Evolutionary conservation across 179 eudicot genomes (phyloP).

Genomic region (Corrigiola litoralis): DNA sequence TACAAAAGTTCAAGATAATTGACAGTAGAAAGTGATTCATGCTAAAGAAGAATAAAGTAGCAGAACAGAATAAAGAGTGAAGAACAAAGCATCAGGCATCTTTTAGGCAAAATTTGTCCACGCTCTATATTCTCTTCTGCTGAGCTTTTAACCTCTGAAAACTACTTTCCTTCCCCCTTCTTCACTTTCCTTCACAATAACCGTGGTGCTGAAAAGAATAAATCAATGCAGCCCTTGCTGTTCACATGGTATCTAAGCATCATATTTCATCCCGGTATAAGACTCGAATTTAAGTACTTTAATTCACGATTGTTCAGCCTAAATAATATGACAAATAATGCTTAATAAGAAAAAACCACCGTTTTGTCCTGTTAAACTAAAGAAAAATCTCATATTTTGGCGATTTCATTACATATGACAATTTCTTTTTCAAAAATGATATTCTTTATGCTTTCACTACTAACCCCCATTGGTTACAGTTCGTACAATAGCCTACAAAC

Average conservation of each 20-base stretch:
- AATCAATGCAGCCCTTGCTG: background rate
- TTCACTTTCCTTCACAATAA: background rate
- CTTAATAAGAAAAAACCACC: too few relatives aligned
- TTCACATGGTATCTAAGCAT: too few relatives aligned
- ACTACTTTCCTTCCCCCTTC: too few relatives aligned
- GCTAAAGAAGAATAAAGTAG: conserved; percentile 14
- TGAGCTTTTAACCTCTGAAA: too few relatives aligned
- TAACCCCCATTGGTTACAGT: background rate
- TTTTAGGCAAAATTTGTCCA: conserved; percentile 14
- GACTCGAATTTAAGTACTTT: too few relatives aligned
- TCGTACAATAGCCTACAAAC: background rate
- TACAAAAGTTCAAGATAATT: background rate
- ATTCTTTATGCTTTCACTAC: background rate
- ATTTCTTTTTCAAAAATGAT: background rate
- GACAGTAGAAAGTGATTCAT: conserved; percentile 15
- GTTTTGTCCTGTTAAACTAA: too few relatives aligned
- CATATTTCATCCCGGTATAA: too few relatives aligned
- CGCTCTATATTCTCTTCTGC: conserved; percentile 2
- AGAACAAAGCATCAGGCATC: conserved; percentile 11
- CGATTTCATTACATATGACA: too few relatives aligned
- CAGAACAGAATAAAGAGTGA: conserved; percentile 14
- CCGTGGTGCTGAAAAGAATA: background rate
- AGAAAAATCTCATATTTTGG: too few relatives aligned
- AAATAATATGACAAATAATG: too few relatives aligned
- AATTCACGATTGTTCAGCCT: too few relatives aligned